Conservation (phyloP, 2,329 filamentous ascomycete genomes). For the Dendryphion nanum region DNA sequence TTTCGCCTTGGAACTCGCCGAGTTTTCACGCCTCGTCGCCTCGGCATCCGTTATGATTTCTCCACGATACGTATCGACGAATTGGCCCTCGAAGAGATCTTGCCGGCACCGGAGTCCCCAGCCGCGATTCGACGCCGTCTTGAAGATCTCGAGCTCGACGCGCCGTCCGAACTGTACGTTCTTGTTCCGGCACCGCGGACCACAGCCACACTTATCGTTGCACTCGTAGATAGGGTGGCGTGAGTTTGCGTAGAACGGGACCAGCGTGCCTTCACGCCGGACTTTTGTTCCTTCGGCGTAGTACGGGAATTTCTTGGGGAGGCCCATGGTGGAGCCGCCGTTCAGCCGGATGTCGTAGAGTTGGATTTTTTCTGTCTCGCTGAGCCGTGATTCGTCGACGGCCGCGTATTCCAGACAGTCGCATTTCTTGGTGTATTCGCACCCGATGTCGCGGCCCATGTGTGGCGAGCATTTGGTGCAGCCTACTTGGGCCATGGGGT, state of each 20-base stretch:
- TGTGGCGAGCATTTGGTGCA: conserved; percentile 62
- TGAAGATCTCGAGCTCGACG: conserved; percentile 73
- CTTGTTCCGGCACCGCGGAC: conserved; percentile 65
- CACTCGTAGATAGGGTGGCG: conserved; percentile 72
- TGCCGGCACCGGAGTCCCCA: conserved; percentile 72
- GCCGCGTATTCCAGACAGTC: conserved; percentile 65
- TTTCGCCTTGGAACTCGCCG: conserved; percentile 57
- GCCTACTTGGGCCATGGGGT: conserved; percentile 63
- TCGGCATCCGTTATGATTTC: conserved; percentile 53
- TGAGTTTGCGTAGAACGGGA: conserved; percentile 43
- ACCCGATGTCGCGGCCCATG: conserved; percentile 53
- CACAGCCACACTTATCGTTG: conserved; percentile 68
- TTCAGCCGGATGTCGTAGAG: conserved; percentile 17
- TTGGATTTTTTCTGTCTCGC: conserved; percentile 20
- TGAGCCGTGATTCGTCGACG: conserved; percentile 42
- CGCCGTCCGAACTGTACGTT: conserved; percentile 73
- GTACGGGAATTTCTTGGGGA: conserved; percentile 63
- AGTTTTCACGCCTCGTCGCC: conserved; percentile 62
- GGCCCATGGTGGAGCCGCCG: conserved; percentile 28
- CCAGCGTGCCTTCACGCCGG: conserved; percentile 28
- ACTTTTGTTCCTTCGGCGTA: conserved; percentile 34
- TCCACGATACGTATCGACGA: conserved; percentile 77
- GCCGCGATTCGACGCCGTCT: conserved; percentile 64
- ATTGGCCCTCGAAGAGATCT: conserved; percentile 68
- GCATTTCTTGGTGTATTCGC: conserved; percentile 64